These are phyloP conservation scores for Hymenoscyphus occultus DNA, from an alignment of 2,329 filamentous ascomycete genomes.

Conservation along the genomic window DNA sequence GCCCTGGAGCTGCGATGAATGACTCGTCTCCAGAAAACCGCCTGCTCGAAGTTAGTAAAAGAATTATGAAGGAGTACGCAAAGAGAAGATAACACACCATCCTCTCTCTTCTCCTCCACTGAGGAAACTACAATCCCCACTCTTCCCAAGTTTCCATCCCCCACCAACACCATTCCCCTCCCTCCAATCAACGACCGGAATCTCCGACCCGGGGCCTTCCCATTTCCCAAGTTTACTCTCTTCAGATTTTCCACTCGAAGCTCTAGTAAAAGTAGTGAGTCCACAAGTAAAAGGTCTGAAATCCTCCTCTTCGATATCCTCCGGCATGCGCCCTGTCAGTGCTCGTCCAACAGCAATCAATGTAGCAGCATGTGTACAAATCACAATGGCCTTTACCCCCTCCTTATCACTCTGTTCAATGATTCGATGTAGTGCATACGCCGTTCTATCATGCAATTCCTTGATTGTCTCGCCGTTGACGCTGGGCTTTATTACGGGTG, in stretches of 20 bases:
- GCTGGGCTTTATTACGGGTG: slow-evolving; percentile 63
- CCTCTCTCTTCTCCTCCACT: slow-evolving; percentile 79
- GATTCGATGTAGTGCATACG: slow-evolving; percentile 65
- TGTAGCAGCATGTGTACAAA: slow-evolving; percentile 87
- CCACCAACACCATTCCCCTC: slow-evolving; percentile 62
- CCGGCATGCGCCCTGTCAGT: slow-evolving; percentile 75
- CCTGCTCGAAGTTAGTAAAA: slow-evolving; percentile 34
- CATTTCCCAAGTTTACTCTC: slow-evolving; percentile 43
- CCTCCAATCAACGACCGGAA: slow-evolving; percentile 52
- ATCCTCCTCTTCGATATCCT: slow-evolving; percentile 69
- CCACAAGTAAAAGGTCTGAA: slow-evolving; percentile 84
- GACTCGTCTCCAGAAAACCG: slow-evolving; percentile 57
- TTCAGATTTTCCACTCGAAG: slow-evolving; percentile 35
- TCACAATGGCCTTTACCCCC: slow-evolving; percentile 65
- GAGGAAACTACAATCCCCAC: slow-evolving; percentile 84
- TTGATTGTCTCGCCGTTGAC: slow-evolving; percentile 74
- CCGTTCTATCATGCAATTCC: slow-evolving; percentile 76
- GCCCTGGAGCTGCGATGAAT: slow-evolving; percentile 41
- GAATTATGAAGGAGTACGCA: neutral
- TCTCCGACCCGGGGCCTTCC: slow-evolving; percentile 36
- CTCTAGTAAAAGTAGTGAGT: slow-evolving; percentile 64
- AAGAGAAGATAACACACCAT: slow-evolving; percentile 58
- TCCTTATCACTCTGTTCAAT: slow-evolving; percentile 71
- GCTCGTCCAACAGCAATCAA: slow-evolving; percentile 83
- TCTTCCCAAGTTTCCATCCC: slow-evolving; percentile 75